phyloP scores from a whole-genome alignment of 2,329 filamentous ascomycete genomes.

The Metarhizium rileyi region DNA sequence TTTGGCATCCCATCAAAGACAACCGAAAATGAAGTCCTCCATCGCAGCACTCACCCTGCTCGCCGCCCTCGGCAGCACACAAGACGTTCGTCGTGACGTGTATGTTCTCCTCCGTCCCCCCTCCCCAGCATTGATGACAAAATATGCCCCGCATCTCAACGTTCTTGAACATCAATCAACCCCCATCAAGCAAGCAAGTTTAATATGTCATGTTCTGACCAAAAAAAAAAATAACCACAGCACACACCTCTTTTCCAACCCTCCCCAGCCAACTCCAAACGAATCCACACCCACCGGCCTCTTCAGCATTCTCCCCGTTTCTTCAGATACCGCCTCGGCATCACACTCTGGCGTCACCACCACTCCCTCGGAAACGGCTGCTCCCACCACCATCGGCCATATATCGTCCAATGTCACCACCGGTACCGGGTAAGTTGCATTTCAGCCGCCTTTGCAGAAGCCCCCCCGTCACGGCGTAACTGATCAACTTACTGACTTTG shows the following conservation, averaged over 20 bases:
- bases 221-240: not conserved
- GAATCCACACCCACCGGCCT: conserved; percentile 1
- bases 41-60: conserved; percentile 6
- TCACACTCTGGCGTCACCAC: not conserved
- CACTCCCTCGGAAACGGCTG: not conserved
- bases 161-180: too few relatives aligned
- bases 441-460: too few relatives aligned
- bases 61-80: conserved; percentile 5
- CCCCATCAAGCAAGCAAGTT: too few relatives aligned
- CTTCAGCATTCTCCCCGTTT: conserved; percentile 4
- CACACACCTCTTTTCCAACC: conserved; percentile 7
- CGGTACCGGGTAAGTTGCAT: not conserved
- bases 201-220: too few relatives aligned
- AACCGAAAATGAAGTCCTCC: conserved; percentile 4
- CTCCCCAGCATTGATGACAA: not conserved
- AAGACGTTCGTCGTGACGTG: conserved; percentile 1
- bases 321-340: not conserved
- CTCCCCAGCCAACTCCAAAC: conserved; percentile 3
- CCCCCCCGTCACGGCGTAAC: too few relatives aligned
- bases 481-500: not conserved
- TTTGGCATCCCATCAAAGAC: too few relatives aligned
- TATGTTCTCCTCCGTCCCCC: not conserved
- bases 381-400: not conserved
- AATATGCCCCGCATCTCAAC: too few relatives aligned
- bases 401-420: not conserved